Evolutionary conservation across 441 rosid species (phyloP), one percentile per base, ranked within the genome.

Genomic region (Bruguiera hainesii): DNA sequence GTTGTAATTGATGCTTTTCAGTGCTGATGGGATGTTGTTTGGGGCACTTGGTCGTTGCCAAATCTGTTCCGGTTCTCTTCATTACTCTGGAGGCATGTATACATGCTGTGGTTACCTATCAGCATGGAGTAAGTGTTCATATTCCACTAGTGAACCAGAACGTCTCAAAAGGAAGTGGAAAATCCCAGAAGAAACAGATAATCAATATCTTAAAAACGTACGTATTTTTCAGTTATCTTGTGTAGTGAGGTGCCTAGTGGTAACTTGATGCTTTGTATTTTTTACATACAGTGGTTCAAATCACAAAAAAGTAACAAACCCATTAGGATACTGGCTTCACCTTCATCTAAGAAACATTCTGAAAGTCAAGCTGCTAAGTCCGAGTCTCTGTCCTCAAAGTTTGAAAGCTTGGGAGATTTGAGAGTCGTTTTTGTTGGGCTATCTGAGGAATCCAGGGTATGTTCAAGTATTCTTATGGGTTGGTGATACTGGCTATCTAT

Each of bases 1-100:
- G 9, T 35, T 35, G 15, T 61, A 23, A 37, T 42, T 61, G 5
- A 10, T 31, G 67, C 19, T 31, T 62, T 56, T 42, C 48, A 92
- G 99, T 80, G 92, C 93, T 64, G 97, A 95, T 82, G 98, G 98
- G 64, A 95, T 95, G 98, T 76, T 90, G 81, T 90, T 92, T 83
- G 99, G 97, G 78, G 87, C 87, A 64, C 97, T 95, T 68, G 84
- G 80, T 60, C 71, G 52, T 57, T 95, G 98, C 81, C 89, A 89
- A 11, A 62, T 85, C 49, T 95, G 98, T 82, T 81, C 91, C 63
- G 82, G 95, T 71, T 74, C 77, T 64, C 89, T 95, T 80, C 83
- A 73, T 56, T 90, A 75, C 80, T 87, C 89, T 62, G 97, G 99
- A 71, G 93, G 93, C 80, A 39, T 78, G 71, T 92, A 90, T 72